Evolutionary conservation across 1,284 basidiomycete species (phyloP).

Genomic region (Pseudomicrostroma phylloplanum): DNA sequence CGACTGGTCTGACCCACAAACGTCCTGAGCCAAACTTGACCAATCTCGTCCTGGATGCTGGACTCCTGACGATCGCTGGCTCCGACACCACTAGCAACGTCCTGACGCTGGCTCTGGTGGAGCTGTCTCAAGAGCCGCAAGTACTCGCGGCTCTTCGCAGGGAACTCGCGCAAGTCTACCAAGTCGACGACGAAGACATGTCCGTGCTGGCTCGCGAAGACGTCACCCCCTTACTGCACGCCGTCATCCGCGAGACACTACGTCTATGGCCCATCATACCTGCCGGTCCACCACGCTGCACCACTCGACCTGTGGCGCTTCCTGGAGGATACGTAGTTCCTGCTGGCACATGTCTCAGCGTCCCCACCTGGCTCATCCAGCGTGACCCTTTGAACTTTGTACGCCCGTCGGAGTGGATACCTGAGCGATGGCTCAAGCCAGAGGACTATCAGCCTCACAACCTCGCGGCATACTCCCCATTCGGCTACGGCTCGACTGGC

Average conservation of each 20-base stretch:
- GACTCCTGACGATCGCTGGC: constrained; percentile 24
- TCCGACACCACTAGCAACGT: constrained; percentile 24
- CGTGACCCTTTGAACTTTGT: constrained; percentile 9
- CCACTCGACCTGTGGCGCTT: constrained; percentile 6
- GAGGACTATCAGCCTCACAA: constrained; percentile 9
- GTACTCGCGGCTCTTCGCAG: constrained; percentile 3
- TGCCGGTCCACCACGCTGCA: constrained; percentile 19
- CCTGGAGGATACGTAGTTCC: constrained; percentile 17
- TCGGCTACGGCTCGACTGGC: constrained; percentile 7
- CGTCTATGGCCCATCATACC: constrained; percentile 23
- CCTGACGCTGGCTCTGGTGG: constrained; percentile 18
- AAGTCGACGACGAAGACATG: constrained; percentile 12
- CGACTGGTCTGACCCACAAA: too few relatives aligned
- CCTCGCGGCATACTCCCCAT: constrained; percentile 5
- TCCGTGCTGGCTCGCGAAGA: constrained; percentile 7
- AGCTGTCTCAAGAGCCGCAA: constrained; percentile 4
- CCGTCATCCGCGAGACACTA: constrained; percentile 24
- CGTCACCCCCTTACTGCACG: constrained; percentile 24
- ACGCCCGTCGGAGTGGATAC: constrained; percentile 6
- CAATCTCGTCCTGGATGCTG: neutral
- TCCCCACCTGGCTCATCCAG: constrained; percentile 9
- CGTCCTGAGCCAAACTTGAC: too few relatives aligned
- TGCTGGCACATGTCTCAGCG: constrained; percentile 2
- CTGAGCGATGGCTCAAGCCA: constrained; percentile 9
- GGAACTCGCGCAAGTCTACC: constrained; percentile 3